Conservation (phyloP, 2,329 filamentous ascomycete species). For the Pyricularia pennisetigena region DNA sequence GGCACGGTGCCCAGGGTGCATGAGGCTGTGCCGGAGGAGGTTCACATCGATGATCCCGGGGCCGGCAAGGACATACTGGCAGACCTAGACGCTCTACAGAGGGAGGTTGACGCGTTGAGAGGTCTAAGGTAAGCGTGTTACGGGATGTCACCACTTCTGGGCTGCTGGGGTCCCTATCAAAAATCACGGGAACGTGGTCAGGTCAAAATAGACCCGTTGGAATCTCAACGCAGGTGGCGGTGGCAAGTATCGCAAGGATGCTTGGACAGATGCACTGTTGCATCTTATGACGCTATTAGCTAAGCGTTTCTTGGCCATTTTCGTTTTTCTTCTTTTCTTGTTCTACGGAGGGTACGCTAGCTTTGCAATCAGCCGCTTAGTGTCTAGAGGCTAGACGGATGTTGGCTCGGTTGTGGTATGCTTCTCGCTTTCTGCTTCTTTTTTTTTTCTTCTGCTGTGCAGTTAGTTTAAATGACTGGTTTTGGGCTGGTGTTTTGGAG, state of each 20-base stretch:
- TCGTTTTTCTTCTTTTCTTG: not conserved
- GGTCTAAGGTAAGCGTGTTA: conserved; percentile 12
- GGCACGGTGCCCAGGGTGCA: conserved; percentile 7
- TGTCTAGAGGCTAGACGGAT: not conserved
- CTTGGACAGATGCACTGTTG: not conserved
- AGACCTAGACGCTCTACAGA: conserved; percentile 61
- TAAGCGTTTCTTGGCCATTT: not conserved
- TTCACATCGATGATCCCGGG: conserved; percentile 21
- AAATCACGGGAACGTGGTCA: not conserved
- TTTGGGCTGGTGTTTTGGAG: not conserved
- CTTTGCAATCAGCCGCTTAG: not conserved
- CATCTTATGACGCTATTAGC: not conserved
- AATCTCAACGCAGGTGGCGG: not conserved
- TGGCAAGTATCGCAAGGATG: not conserved
- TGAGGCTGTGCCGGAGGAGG: conserved; percentile 13
- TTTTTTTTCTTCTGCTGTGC: not conserved
- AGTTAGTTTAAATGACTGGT: not conserved
- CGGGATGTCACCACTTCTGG: not conserved
- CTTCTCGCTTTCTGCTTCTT: not conserved
- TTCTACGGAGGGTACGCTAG: not conserved
- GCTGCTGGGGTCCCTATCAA: not conserved
- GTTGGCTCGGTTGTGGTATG: not conserved
- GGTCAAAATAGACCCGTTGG: too few relatives aligned
- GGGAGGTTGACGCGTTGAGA: conserved; percentile 62
- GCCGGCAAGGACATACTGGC: conserved; percentile 54